Evolutionary conservation across 1,139 yeast species (phyloP).

Genomic region (Geotrichum fermentans): DNA sequence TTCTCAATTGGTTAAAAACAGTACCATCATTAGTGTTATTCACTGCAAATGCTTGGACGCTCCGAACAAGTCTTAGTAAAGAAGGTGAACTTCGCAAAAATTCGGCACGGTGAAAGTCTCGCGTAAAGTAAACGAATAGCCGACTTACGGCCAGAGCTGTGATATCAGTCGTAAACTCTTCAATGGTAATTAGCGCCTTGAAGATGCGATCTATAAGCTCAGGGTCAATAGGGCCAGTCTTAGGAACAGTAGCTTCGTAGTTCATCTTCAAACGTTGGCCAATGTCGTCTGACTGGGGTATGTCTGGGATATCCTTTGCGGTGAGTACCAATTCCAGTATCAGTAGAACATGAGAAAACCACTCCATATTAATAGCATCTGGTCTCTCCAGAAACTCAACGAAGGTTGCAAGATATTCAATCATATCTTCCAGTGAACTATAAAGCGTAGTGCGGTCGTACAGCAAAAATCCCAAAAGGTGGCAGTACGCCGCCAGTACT

Average conservation of each 20-base stretch:
- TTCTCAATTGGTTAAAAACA: constrained; percentile 33
- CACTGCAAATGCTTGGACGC: constrained; percentile 30
- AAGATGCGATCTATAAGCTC: constrained; percentile 41
- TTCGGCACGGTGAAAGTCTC: constrained; percentile 41
- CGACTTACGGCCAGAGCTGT: constrained; percentile 51
- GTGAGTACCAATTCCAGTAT: constrained; percentile 33
- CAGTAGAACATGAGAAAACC: constrained; percentile 35
- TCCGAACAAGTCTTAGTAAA: constrained; percentile 34
- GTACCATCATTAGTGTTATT: constrained; percentile 5
- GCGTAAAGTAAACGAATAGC: constrained; percentile 51
- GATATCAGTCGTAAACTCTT: constrained; percentile 42
- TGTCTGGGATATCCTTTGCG: constrained; percentile 23
- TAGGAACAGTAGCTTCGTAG: too few relatives aligned
- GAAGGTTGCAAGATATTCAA: constrained; percentile 37
- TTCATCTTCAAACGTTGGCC: too few relatives aligned
- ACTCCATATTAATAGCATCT: constrained; percentile 25
- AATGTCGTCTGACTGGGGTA: too few relatives aligned
- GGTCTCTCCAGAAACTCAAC: constrained; percentile 25
- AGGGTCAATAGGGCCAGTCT: constrained; percentile 32
- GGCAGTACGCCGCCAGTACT: constrained; percentile 44
- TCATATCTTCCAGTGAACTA: constrained; percentile 42
- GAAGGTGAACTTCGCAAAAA: constrained; percentile 45
- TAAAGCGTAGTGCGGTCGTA: constrained; percentile 40
- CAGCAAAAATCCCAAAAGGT: constrained; percentile 47
- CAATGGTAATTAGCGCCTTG: constrained; percentile 41